These are phyloP conservation scores for Jackrogersella minutella DNA, from an alignment of 495 filamentous ascomycete genomes.

Conservation along the genomic window DNA sequence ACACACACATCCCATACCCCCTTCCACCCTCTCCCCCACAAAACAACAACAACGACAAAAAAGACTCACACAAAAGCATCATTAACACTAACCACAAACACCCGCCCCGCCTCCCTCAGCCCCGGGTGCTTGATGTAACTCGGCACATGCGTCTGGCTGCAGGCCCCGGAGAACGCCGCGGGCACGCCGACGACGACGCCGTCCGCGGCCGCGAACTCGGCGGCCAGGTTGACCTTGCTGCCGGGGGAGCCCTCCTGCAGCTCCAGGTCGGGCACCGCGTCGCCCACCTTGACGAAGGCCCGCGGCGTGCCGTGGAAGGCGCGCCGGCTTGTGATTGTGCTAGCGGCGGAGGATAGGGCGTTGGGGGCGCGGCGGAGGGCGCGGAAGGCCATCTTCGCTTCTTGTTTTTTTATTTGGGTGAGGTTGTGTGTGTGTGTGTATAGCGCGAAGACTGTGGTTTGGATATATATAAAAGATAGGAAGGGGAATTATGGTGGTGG, in stretches of 20 bases:
- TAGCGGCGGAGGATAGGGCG: conserved; percentile 1
- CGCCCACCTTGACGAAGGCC: conserved; percentile 65
- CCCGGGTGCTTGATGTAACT: conserved; percentile 80
- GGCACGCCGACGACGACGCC: conserved; percentile 90
- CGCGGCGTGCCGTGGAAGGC: conserved; percentile 63
- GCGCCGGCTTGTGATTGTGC: conserved; percentile 34
- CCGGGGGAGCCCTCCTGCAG: conserved; percentile 72
- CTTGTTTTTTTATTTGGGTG: neutral
- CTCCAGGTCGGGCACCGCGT: conserved; percentile 67
- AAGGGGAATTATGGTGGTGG: no score
- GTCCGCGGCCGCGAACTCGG: conserved; percentile 68
- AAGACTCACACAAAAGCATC: conserved; percentile 89
- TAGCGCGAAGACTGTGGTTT: no score
- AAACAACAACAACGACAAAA: neutral
- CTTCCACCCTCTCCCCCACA: neutral
- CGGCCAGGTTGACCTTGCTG: conserved; percentile 85
- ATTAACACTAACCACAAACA: conserved; percentile 92
- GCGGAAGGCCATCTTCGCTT: conserved; percentile 41
- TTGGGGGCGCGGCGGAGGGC: conserved; percentile 27
- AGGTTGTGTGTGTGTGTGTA: no score
- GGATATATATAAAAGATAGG: no score
- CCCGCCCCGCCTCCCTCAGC: conserved; percentile 75
- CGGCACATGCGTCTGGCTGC: conserved; percentile 81
- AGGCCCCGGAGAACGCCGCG: conserved; percentile 84
- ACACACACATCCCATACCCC: neutral